Base-by-base conservation (phyloP, 371 early-diverging fungal genomes). In the Gilbertella persicaria region DNA sequence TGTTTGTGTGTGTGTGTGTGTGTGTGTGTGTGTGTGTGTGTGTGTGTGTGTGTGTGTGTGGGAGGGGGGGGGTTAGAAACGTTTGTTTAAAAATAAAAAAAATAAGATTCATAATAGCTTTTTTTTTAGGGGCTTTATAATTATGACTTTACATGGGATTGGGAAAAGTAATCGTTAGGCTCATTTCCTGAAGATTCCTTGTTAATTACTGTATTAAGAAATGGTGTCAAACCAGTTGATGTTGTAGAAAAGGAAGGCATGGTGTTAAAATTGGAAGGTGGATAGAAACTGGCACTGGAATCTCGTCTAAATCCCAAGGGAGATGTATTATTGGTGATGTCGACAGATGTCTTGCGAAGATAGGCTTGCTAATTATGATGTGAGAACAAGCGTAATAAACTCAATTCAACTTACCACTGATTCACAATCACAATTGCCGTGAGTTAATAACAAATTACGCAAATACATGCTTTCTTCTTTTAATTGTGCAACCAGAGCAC, bases 391-490 rank as follows among this genome's bases (percentile, higher is more conserved):
- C 9, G 16, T 13, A 37, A 42, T 12, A 26, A 37, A 26, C n/a
- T n/a, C n/a, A 29, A 33, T 30, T 17, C 3, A 10, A 56, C 58
- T 13, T 58, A 58, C 58, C 23, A 84, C 75, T 8, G 74, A 70
- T 7, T 71, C 60, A 58, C 85, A 84, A 47, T 69, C 62, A 54
- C 86, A 86, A 49, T 72, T 75, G 24, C 75, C 70, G 36, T 86
- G 88, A 0, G 80, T 66, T 35, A 90, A 62, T 29, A 89, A 64
- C 60, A 85, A 79, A 51, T 75, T 80, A 51, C 83, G 83, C 29
- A 91, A 53, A 45, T 73, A 63, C 67, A 86, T 64, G 51, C 86
- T 79, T 58, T 88, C 85, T 58, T 89, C 90, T 54, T 82, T 79
- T 12, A 89, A 68, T 62, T 73, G 71, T 16, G 69, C 64, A 2